Conservation (phyloP, 331 rosid genomes). For the Malus hybrid region DNA sequence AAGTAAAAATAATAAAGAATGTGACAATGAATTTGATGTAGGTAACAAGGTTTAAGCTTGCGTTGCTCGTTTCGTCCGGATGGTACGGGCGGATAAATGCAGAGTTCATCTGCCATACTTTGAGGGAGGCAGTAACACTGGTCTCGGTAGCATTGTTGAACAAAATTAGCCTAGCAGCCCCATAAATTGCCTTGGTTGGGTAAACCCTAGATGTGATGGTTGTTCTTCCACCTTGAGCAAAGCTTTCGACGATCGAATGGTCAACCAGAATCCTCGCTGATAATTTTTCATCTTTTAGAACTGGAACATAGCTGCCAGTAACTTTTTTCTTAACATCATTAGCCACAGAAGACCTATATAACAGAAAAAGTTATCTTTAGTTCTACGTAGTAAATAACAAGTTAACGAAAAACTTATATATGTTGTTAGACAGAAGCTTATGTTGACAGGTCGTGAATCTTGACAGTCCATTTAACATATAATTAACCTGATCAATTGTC, state of each 20-base stretch:
- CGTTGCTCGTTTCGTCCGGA: conserved; percentile 21
- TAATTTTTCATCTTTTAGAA: conserved; percentile 57
- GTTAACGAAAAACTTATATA: no score
- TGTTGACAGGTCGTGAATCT: not conserved
- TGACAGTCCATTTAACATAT: no score
- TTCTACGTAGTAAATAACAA: no score
- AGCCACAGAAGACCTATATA: conserved; percentile 63
- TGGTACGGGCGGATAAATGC: conserved; percentile 77
- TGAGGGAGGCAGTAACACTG: conserved; percentile 52
- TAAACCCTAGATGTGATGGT: conserved; percentile 66
- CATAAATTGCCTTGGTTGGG: conserved; percentile 87
- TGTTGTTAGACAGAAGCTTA: not conserved
- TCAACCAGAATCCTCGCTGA: conserved; percentile 72
- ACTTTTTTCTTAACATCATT: conserved; percentile 46
- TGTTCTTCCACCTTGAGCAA: conserved; percentile 88
- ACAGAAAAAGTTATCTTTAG: not conserved
- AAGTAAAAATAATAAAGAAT: not conserved
- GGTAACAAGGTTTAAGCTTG: not conserved
- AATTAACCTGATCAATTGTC: no score
- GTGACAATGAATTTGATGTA: conserved; percentile 4
- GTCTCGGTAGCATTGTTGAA: conserved; percentile 81
- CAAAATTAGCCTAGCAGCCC: conserved; percentile 61
- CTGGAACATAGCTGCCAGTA: conserved; percentile 59
- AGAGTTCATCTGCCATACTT: conserved; percentile 89
- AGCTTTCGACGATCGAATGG: conserved; percentile 84